Evolutionary conservation across 768 basidiomycete genomes (phyloP).

Genomic region (Tephrocybe sp.): DNA sequence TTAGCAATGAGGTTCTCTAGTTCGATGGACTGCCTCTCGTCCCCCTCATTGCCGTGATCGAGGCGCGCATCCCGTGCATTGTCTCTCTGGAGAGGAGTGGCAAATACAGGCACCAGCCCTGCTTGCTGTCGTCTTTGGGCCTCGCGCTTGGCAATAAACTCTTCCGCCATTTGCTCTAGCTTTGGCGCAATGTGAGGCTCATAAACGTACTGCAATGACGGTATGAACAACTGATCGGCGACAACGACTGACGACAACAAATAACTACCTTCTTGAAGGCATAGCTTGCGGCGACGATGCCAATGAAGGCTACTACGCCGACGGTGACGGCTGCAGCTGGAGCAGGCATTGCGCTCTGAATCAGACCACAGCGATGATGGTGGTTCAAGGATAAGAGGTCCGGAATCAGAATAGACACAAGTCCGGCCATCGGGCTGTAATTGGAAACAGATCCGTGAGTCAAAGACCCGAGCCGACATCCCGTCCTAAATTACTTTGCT

Average conservation of each 20-base stretch:
- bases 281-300: constrained; percentile 16
- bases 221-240: background rate
- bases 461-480: too few relatives aligned
- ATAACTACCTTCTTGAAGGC: constrained; percentile 18
- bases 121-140: constrained; percentile 31
- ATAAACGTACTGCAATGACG: constrained; percentile 54
- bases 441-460: too few relatives aligned
- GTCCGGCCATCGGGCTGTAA: constrained; percentile 1
- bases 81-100: constrained; percentile 23
- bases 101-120: constrained; percentile 16
- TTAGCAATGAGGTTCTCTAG: constrained; percentile 51
- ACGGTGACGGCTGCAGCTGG: constrained; percentile 20
- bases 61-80: constrained; percentile 24
- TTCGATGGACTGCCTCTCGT: constrained; percentile 35
- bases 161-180: constrained; percentile 48
- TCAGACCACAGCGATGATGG: constrained; percentile 4
- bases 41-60: constrained; percentile 18
- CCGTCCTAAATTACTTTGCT: too few relatives aligned
- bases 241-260: background rate
- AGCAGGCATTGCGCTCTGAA: constrained; percentile 16
- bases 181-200: constrained; percentile 68
- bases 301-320: constrained; percentile 15
- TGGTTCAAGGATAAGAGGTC: constrained; percentile 9
- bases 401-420: constrained; percentile 3
- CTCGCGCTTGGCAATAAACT: constrained; percentile 33